A percentile compares a stretch with the other conserved stretches of the same genome.
Evolutionary conservation across 2,329 filamentous ascomycete species (phyloP).

Genomic region (Fusarium camptoceras): DNA sequence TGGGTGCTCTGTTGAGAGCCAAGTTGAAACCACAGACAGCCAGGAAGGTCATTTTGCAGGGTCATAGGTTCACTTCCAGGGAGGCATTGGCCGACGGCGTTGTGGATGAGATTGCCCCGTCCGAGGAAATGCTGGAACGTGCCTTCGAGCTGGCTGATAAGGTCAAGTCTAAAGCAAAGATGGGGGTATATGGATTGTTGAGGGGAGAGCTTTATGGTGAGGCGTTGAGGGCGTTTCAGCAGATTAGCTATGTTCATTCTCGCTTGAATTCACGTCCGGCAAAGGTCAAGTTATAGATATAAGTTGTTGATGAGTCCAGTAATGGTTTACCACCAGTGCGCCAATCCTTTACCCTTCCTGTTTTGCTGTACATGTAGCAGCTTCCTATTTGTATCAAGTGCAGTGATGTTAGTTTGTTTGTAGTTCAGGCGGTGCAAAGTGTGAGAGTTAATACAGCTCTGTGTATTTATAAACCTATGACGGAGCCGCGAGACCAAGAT

Average conservation of each 20-base stretch:
- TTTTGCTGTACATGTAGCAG: too few species aligned
- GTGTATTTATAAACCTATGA: too few species aligned
- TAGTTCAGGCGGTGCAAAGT: too few species aligned
- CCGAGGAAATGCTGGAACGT: neutral
- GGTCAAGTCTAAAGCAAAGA: conserved; percentile 6
- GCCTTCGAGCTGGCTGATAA: neutral
- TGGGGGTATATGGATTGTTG: conserved; percentile 1
- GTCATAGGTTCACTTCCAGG: conserved; percentile 1
- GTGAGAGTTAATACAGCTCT: too few species aligned
- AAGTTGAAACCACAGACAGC: neutral
- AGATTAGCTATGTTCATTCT: conserved; percentile 13
- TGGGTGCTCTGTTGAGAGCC: conserved; percentile 4
- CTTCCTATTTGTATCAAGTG: too few species aligned
- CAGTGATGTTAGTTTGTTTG: too few species aligned
- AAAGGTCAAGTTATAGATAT: neutral
- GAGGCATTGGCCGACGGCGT: conserved; percentile 2
- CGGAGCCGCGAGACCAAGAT: too few species aligned
- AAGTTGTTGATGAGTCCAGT: too few species aligned
- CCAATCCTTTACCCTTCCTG: too few species aligned
- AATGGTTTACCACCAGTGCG: too few species aligned
- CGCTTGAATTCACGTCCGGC: conserved; percentile 1
- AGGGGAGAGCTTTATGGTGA: conserved; percentile 3
- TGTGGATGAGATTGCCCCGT: neutral
- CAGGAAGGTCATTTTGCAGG: neutral
- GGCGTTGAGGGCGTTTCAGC: conserved; percentile 3